Base-by-base conservation (phyloP, 2,329 filamentous ascomycete species). In the Eurotiales sp. region DNA sequence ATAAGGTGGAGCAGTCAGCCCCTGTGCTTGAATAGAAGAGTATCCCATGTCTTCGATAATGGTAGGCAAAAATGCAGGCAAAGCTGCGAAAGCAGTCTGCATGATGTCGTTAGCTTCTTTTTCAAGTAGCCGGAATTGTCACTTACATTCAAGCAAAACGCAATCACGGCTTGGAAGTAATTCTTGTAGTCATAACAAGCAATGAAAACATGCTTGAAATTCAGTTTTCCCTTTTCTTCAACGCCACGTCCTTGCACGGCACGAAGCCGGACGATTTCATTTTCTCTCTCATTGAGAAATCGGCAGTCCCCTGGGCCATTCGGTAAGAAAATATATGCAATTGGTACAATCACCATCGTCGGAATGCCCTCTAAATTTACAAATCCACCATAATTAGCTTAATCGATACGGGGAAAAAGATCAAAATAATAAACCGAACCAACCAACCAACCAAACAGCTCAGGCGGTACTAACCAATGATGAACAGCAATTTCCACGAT, bases 21-120 rank as follows among this genome's bases (percentile, higher is more conserved):
- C 52, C 30, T 54, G 48, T 15, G 48, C 50, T 32, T 52, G 47
- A 8, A 58, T 34, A 10, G 46, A 43, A 3, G 56, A 55, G 45
- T 45, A 58, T 10, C 56, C 56, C 42, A 58, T 57, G 30, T 53
- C 51, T 17, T 46, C 17, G 36, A 54, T 46, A 15, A 54, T 54
- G n/a, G 52, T 54, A 10, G 52, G 52, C 7, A 54, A 40, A 42
- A 47, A 54, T 6, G 27, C 37, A 12, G 52, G 43, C 8, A 55
- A 44, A 11, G 36, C 52, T 7, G 42, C 52, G 25, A 54, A 54
- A n/a, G n/a, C n/a, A n/a, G n/a, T n/a, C n/a, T n/a, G n/a, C n/a
- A n/a, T n/a, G n/a, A n/a, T n/a, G n/a, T n/a, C n/a, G n/a, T n/a
- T n/a, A n/a, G n/a, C n/a, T n/a, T n/a, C n/a, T n/a, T n/a, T n/a